Evolutionary conservation across 371 early-diverging fungal species (phyloP), one percentile per base, ranked within the genome.

Genomic region (Racocetra persica): DNA sequence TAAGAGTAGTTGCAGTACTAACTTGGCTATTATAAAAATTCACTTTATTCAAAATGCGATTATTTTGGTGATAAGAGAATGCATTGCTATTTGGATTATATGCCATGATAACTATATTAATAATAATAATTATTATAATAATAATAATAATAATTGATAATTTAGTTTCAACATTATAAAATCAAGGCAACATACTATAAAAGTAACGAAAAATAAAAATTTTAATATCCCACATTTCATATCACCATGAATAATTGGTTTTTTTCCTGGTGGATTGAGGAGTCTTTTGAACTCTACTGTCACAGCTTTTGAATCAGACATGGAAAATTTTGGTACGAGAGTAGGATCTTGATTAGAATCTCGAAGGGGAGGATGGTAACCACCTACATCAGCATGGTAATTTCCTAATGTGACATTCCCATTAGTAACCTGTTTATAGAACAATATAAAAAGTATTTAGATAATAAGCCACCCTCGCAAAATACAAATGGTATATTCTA

Each of bases 311-410:
- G 52, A 3, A 38, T 18, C n/a, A 11, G 24, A 20, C 24, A 14
- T 70, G 4, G 5, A 4, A n/a, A 24, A 7, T 32, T 28, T 51
- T 5, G 52, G 49, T 20, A 11, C 73, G 5, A 51, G 41, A 45
- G 8, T 8, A 10, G 45, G 45, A 14, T 54, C 55, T 54, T 54
- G 18, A 10, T 2, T 18, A 26, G 8, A 11, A 22, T 55, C 52
- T 20, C 0, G n/a, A 24, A 18, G 8, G 20, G 73, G 73, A 18
- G 73, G 73, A 54, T 73, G 73, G n/a, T 73, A 73, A n/a, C 57
- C 52, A 4, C 11, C 8, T 24, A 13, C 5, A 32, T 14, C 57
- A n/a, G 73, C 52, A 16, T 6, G 14, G 36, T 73, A 73, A 51
- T 54, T 55, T 73, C 22, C 10, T 57, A 73, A 51, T 13, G 24